Conservation (phyloP, 2,329 filamentous ascomycete species). For the Acephala macrosclerotiorum region DNA sequence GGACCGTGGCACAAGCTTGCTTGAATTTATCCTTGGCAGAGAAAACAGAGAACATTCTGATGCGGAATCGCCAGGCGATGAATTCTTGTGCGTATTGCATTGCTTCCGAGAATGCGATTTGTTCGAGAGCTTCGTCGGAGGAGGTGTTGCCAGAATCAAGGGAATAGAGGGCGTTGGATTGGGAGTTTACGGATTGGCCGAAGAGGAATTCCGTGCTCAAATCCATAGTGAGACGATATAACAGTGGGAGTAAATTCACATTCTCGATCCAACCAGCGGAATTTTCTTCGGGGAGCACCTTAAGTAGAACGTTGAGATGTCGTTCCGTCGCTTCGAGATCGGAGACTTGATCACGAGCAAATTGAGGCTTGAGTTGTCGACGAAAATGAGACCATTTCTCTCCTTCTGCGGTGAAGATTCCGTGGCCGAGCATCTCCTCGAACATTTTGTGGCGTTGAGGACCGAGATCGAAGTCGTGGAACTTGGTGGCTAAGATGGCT, state of each 20-base stretch:
- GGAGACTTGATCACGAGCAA: conserved; percentile 43
- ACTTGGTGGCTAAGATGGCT: conserved; percentile 43
- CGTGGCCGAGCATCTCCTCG: conserved; percentile 43
- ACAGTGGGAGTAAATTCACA: conserved; percentile 62
- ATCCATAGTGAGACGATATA: conserved; percentile 66
- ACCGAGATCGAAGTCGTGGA: conserved; percentile 46
- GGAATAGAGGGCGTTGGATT: conserved; percentile 49
- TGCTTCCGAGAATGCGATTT: conserved; percentile 47
- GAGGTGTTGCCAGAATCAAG: conserved; percentile 29
- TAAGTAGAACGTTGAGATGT: conserved; percentile 57
- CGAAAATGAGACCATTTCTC: conserved; percentile 48
- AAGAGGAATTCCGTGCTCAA: conserved; percentile 65
- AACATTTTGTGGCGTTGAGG: conserved; percentile 43
- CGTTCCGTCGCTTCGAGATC: conserved; percentile 48
- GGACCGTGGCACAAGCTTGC: conserved; percentile 38
- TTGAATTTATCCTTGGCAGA: conserved; percentile 41
- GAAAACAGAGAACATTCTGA: conserved; percentile 39
- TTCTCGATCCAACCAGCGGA: conserved; percentile 41
- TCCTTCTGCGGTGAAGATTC: conserved; percentile 51
- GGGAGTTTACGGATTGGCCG: conserved; percentile 56
- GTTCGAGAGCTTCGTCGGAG: conserved; percentile 21
- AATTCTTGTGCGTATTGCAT: conserved; percentile 48
- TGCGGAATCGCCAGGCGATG: conserved; percentile 42
- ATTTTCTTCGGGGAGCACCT: conserved; percentile 34
- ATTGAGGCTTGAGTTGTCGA: conserved; percentile 48